These are phyloP conservation scores for Talaromyces sp. DNA, from an alignment of 2,329 filamentous ascomycete species.

Conservation along the genomic window DNA sequence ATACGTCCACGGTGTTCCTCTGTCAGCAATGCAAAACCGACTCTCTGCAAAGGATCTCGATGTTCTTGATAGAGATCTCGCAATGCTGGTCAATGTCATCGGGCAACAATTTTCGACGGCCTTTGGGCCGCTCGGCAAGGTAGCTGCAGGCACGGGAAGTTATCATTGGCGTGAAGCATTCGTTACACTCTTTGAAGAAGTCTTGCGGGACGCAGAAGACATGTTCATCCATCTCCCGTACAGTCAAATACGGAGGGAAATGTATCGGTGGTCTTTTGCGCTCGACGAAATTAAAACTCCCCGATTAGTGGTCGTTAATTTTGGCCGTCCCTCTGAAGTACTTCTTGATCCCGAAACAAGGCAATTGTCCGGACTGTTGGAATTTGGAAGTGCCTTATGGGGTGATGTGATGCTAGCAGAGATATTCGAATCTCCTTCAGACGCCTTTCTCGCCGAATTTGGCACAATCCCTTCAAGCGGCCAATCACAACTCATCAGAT, in stretches of 20 bases:
- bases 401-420: conserved; percentile 55
- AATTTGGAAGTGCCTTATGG: conserved; percentile 54
- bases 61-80: conserved; percentile 36
- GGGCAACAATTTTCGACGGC: conserved; percentile 44
- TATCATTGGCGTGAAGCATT: conserved; percentile 55
- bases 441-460: conserved; percentile 37
- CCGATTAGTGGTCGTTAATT: conserved; percentile 50
- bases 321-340: conserved; percentile 49
- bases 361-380: conserved; percentile 50
- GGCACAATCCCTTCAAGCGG: conserved; percentile 26
- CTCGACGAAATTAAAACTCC: conserved; percentile 52
- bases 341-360: conserved; percentile 50
- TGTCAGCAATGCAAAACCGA: conserved; percentile 29
- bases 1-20: conserved; percentile 32
- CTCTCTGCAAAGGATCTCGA: conserved; percentile 30
- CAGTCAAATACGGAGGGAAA: conserved; percentile 50
- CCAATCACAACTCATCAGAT: conserved; percentile 28
- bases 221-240: conserved; percentile 57
- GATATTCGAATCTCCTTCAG: conserved; percentile 41
- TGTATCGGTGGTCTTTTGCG: conserved; percentile 42
- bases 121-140: conserved; percentile 51
- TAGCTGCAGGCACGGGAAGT: conserved; percentile 45
- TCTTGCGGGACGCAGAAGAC: conserved; percentile 57
- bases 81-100: conserved; percentile 40
- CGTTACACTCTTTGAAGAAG: conserved; percentile 49